Evolutionary conservation across 1,139 yeast species (phyloP), one percentile per base, ranked within the genome.

Genomic region (Kodamaea ohmeri): DNA sequence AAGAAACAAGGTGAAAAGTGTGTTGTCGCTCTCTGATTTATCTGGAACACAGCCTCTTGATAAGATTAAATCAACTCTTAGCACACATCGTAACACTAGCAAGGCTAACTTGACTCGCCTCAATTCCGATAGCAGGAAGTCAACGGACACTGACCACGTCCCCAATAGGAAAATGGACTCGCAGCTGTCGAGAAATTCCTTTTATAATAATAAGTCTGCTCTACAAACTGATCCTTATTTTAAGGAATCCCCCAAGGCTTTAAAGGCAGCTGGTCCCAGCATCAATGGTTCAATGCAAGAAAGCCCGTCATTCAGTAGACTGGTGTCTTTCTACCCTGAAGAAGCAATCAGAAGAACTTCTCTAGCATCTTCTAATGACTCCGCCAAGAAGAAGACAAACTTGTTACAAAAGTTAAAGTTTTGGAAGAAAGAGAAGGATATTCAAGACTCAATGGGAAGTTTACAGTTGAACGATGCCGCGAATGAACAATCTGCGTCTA

Each of bases 1-100:
- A 20, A 63, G 76, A 41, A 57, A 61, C 36, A 74, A 80, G 36
- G 80, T 81, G 30, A 65, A 57, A 40, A 65, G 71, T 44, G 76
- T 55, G 0, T 53, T 71, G 13, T 64, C 71, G 8, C 47, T 67
- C 15, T 44, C 66, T 4, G 71, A 66, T 18, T 59, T 56, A 31
- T 21, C 41, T 15, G 54, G 58, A 1, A 39, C 60, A 3, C 73
- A 65, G 40, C 74, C 74, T 1, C 50, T 69, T 24, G 76, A 70
- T 43, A 55, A 62, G 41, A 69, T 69, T 18, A 61, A 67, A 42
- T 63, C 72, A 4, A 56, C 65, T 14, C 55, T 70, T 32, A 68
- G 74, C 49, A 48, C 69, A 1, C 53, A 53, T 37, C 46, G 54
- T 35, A 56, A 50, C 36, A 42, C 38, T 25, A 45, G 49, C 37